These are phyloP conservation scores for Capronia americana DNA, from an alignment of 2,329 filamentous ascomycete genomes.

Conservation along the genomic window DNA sequence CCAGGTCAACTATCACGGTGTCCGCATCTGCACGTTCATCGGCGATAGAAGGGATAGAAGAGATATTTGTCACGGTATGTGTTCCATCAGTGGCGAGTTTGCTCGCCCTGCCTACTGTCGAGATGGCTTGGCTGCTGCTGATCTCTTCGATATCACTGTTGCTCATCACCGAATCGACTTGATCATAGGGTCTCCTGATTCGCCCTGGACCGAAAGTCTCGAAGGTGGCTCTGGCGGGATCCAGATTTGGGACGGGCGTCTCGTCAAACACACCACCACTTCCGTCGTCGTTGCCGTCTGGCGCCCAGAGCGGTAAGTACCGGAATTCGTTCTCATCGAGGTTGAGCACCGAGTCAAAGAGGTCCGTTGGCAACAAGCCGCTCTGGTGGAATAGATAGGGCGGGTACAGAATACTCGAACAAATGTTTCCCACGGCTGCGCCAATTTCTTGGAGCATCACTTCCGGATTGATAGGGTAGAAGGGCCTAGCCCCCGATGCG, in stretches of 20 bases:
- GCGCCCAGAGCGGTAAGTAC: slow-evolving; percentile 71
- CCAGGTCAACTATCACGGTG: neutral
- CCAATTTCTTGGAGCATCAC: slow-evolving; percentile 20
- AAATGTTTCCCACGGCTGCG: slow-evolving; percentile 18
- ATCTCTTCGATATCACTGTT: slow-evolving; percentile 42
- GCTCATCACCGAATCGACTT: slow-evolving; percentile 29
- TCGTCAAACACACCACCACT: slow-evolving; percentile 57
- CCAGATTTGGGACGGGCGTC: slow-evolving; percentile 44
- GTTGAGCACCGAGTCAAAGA: slow-evolving; percentile 55
- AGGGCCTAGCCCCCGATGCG: neutral
- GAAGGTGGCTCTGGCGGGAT: slow-evolving; percentile 28
- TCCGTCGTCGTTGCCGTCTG: slow-evolving; percentile 62
- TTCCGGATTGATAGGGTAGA: slow-evolving; percentile 13
- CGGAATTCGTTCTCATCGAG: slow-evolving; percentile 65
- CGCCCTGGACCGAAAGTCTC: slow-evolving; percentile 24
- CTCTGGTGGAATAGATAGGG: slow-evolving; percentile 32
- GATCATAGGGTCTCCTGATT: slow-evolving; percentile 47
- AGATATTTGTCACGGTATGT: slow-evolving; percentile 39
- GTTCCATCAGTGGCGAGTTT: slow-evolving; percentile 46
- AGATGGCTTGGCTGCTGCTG: slow-evolving; percentile 41
- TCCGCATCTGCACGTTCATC: slow-evolving; percentile 5
- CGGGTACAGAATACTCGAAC: slow-evolving; percentile 26
- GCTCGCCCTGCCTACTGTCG: slow-evolving; percentile 47
- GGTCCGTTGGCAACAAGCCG: slow-evolving; percentile 24
- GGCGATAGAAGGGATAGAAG: slow-evolving; percentile 6